phyloP scores from a whole-genome alignment of 345 rosid genomes.

The Eutrema japonicum region DNA sequence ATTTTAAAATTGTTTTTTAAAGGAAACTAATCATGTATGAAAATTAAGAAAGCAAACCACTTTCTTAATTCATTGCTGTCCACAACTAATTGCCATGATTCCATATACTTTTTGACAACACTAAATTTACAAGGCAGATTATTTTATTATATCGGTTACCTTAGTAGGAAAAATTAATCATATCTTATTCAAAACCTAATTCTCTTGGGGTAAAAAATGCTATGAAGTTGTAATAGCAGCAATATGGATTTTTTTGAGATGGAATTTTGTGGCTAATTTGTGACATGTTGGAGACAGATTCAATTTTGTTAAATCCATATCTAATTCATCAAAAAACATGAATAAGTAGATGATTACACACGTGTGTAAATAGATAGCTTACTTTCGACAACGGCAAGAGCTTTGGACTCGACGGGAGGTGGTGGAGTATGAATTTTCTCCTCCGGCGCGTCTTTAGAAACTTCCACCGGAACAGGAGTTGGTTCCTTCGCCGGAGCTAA shows the following conservation, averaged over 20 bases:
- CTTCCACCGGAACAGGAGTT: constrained; percentile 43
- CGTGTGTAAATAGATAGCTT: constrained; percentile 26
- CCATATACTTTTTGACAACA: constrained; percentile 24
- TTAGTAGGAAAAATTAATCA: not conserved
- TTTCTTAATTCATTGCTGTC: constrained; percentile 37
- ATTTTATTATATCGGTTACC: not conserved
- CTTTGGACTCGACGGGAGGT: constrained; percentile 59
- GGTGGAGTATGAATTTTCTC: constrained; percentile 49
- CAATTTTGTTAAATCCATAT: not conserved
- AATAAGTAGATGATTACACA: not conserved
- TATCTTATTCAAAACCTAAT: not conserved
- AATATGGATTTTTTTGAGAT: not conserved
- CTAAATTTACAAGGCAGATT: constrained; percentile 13
- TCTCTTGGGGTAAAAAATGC: not conserved
- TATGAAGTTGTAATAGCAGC: constrained; percentile 1
- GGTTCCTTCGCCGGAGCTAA: constrained; percentile 39
- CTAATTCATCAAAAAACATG: not conserved
- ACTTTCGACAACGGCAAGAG: constrained; percentile 69
- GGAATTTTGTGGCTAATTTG: constrained; percentile 11
- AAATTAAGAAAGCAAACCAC: constrained; percentile 33
- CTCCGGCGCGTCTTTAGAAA: constrained; percentile 32
- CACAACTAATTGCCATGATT: constrained; percentile 35
- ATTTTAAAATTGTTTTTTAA: constrained; percentile 15
- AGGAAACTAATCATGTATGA: constrained; percentile 9
- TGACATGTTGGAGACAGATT: not conserved